Percentiles rank a stretch among this genome's conserved stretches.
Conservation (phyloP, 2,329 filamentous ascomycete species). For the Clarireedia sp. region DNA sequence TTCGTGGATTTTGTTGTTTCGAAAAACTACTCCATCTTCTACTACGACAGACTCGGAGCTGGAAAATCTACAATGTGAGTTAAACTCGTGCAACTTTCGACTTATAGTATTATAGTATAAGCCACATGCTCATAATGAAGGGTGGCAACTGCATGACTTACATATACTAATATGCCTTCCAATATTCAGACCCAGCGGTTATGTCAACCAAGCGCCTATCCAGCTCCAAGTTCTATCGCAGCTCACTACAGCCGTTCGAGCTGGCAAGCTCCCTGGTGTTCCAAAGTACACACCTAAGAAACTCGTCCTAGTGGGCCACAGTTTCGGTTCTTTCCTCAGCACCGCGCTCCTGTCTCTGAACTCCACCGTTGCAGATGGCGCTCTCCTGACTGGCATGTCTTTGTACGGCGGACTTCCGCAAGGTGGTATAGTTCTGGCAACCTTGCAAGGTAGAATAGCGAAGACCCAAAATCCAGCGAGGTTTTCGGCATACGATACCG, state of each 20-base stretch:
- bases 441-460: not conserved
- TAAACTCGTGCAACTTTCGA: not conserved
- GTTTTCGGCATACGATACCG: not conserved
- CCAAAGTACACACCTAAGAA: slow-evolving; percentile 24
- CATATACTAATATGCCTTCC: not conserved
- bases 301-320: slow-evolving; percentile 54
- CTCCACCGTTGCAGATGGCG: slow-evolving; percentile 45
- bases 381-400: slow-evolving; percentile 27
- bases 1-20: slow-evolving; percentile 29
- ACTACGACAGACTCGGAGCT: slow-evolving; percentile 31
- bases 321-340: slow-evolving; percentile 51
- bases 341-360: slow-evolving; percentile 44
- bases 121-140: too few species aligned
- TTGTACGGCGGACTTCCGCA: not conserved
- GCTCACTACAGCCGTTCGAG: slow-evolving; percentile 11
- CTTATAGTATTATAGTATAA: too few species aligned
- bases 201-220: slow-evolving; percentile 28
- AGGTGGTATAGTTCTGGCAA: not conserved
- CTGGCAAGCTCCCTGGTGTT: slow-evolving; percentile 17
- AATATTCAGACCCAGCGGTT: slow-evolving; percentile 11
- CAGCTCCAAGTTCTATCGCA: slow-evolving; percentile 13
- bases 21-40: slow-evolving; percentile 31
- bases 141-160: too few species aligned
- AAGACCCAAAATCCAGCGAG: not conserved
- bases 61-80: slow-evolving; percentile 26